Percentiles rank a stretch among this genome's conserved stretches.
Conservation (phyloP, 768 basidiomycete genomes). For the Pisolithus microcarpus region DNA sequence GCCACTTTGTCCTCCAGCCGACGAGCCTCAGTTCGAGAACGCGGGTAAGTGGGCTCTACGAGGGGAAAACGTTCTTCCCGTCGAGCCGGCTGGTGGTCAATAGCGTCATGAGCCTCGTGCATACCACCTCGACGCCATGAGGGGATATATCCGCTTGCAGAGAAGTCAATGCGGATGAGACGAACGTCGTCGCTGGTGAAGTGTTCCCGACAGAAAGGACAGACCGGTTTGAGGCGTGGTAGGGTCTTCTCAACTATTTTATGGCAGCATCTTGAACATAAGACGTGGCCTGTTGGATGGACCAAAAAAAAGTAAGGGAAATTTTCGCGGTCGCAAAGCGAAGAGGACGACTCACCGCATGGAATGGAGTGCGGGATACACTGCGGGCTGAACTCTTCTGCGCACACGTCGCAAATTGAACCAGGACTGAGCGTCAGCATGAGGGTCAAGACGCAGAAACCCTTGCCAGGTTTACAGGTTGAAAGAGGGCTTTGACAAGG, state of each 20-base stretch:
- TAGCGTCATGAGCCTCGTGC: slow-evolving; percentile 40
- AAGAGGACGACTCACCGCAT: slow-evolving; percentile 48
- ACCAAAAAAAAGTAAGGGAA: slow-evolving; percentile 5
- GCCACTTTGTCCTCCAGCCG: slow-evolving; percentile 73
- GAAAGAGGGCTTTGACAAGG: slow-evolving; percentile 35
- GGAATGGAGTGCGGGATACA: slow-evolving; percentile 75
- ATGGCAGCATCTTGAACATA: slow-evolving; percentile 71
- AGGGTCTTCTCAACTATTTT: slow-evolving; percentile 78
- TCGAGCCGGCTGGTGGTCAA: slow-evolving; percentile 36
- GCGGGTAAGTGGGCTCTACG: slow-evolving; percentile 35
- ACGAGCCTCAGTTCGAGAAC: slow-evolving; percentile 49
- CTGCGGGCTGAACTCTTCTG: slow-evolving; percentile 74
- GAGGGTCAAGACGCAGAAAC: slow-evolving; percentile 33
- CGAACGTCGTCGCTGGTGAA: slow-evolving; percentile 63
- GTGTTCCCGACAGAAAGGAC: slow-evolving; percentile 78
- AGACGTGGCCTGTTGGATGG: slow-evolving; percentile 56
- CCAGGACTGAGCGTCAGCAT: slow-evolving; percentile 82
- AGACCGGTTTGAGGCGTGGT: slow-evolving; percentile 60
- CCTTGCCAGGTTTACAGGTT: slow-evolving; percentile 33
- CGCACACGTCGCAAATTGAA: slow-evolving; percentile 85
- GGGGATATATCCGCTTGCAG: slow-evolving; percentile 60
- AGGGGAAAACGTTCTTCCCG: slow-evolving; percentile 44
- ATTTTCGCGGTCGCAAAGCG: slow-evolving; percentile 15
- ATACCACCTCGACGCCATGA: slow-evolving; percentile 48
- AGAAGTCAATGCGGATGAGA: slow-evolving; percentile 74